Evolutionary conservation across 345 rosid species (phyloP).

Genomic region (Populus nigra): DNA sequence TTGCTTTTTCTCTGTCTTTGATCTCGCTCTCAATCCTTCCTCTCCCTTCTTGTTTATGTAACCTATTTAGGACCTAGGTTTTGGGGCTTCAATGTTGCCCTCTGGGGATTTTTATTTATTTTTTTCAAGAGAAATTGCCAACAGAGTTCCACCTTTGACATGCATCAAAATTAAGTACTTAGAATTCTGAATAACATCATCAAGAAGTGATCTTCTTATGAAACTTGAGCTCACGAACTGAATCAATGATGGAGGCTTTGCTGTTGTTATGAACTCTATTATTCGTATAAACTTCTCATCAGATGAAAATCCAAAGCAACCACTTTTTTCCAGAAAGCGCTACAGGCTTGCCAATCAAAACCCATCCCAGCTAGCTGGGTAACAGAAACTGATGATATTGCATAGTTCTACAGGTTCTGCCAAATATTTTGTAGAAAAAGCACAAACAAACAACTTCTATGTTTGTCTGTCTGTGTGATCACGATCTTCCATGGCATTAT

Average conservation of each 20-base stretch:
- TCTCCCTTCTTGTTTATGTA: background rate
- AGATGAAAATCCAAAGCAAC: background rate
- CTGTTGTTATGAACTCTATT: background rate
- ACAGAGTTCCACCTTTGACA: background rate
- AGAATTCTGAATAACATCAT: too few relatives aligned
- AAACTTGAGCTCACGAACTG: background rate
- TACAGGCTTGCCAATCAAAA: too few relatives aligned
- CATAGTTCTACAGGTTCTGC: background rate
- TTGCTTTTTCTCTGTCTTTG: background rate
- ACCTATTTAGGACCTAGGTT: background rate
- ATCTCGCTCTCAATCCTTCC: background rate
- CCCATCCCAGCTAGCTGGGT: too few relatives aligned
- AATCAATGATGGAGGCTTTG: background rate
- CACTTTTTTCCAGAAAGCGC: background rate
- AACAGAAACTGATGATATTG: too few relatives aligned
- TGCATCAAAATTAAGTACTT: too few relatives aligned
- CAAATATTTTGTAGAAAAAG: background rate
- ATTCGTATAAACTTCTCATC: background rate
- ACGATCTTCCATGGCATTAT: background rate
- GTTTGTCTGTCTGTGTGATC: background rate
- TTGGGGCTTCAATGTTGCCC: background rate
- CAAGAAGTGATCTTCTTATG: too few relatives aligned
- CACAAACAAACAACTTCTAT: background rate
- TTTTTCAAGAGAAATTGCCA: background rate
- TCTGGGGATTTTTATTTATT: background rate